A percentile compares a stretch with the other conserved stretches of the same genome.
These are phyloP conservation scores for Monosporascus ibericus DNA, from an alignment of 2,329 filamentous ascomycete species.

Conservation along the genomic window DNA sequence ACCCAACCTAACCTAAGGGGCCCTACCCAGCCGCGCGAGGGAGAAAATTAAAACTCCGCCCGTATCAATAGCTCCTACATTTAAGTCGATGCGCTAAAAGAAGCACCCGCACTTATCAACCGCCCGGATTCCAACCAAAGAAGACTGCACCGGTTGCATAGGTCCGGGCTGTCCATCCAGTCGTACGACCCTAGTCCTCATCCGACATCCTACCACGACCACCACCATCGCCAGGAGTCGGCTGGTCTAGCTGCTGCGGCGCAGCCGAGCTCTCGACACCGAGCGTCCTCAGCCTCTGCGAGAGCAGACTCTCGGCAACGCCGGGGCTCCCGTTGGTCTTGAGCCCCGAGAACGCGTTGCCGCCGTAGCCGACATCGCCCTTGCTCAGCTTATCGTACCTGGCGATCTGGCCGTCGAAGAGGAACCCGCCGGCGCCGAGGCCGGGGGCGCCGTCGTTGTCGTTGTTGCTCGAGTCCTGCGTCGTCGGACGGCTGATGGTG, in stretches of 20 bases:
- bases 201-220: not conserved
- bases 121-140: too few species aligned
- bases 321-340: constrained; percentile 30
- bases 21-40: too few species aligned
- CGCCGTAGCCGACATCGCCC: constrained; percentile 58
- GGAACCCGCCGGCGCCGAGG: constrained; percentile 2
- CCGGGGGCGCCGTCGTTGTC: constrained; percentile 11
- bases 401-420: constrained; percentile 19
- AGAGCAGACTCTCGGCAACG: constrained; percentile 61
- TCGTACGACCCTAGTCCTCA: not conserved
- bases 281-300: constrained; percentile 59
- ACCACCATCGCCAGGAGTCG: too few species aligned
- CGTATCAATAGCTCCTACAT: too few species aligned
- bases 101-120: too few species aligned
- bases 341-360: constrained; percentile 41
- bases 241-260: constrained; percentile 1
- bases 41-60: too few species aligned
- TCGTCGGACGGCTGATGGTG: constrained; percentile 22
- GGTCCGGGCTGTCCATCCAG: too few species aligned
- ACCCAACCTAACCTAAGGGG: too few species aligned
- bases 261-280: constrained; percentile 36
- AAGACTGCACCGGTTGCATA: too few species aligned
- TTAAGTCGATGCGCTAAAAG: too few species aligned
- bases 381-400: constrained; percentile 63
- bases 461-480: constrained; percentile 25